Evolutionary conservation across 495 filamentous ascomycete species (phyloP), one percentile per base, ranked within the genome.

Genomic region (Oidiodendron maius): DNA sequence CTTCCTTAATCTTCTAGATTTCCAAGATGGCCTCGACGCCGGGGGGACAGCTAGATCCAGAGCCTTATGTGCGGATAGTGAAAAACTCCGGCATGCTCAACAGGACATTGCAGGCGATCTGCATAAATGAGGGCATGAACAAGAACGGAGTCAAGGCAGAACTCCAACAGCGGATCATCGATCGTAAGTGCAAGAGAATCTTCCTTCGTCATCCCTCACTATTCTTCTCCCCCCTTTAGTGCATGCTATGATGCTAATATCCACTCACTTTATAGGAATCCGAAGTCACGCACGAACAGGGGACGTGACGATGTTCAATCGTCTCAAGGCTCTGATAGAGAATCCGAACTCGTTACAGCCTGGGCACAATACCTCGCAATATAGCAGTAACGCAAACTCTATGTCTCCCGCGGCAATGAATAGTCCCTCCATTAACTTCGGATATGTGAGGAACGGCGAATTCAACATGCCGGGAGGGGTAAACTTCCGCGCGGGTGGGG

Each of bases 101-200:
- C 63, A 74, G 72, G 23, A 76, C 84, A 43, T 77, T 98, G 32
- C 86, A 89, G 50, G 63, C 68, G 13, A 83, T 96, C 54, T 79
- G 90, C 56, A 77, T 75, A 34, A 67, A 69, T 46, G 84, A 91
- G 61, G 75, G 78, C 22, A 72, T 91, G 15, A 69, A 74, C 26
- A 81, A 87, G 32, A 85, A 79, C 22, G 93, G 93, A 8, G 80
- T 88, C 50, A 98, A 98, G 68, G 72, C 78, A 22, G 73, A 83
- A 16, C 67, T 97, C 35, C 89, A 95, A 63, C 64, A 66, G 21
- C 83, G 91, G 50, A 82, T 96, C 40, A 80, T 83, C 51, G 61
- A 76, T 22, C 77, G 93, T 96, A 70, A 63, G 86, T 80, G 46
- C 40, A 48, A 41, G 23, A 42, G 11, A 17, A 11, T 30, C 38